Evolutionary conservation across 257 asterid genomes (phyloP), one percentile per base, ranked within the genome.

Genomic region (Striga asiatica): DNA sequence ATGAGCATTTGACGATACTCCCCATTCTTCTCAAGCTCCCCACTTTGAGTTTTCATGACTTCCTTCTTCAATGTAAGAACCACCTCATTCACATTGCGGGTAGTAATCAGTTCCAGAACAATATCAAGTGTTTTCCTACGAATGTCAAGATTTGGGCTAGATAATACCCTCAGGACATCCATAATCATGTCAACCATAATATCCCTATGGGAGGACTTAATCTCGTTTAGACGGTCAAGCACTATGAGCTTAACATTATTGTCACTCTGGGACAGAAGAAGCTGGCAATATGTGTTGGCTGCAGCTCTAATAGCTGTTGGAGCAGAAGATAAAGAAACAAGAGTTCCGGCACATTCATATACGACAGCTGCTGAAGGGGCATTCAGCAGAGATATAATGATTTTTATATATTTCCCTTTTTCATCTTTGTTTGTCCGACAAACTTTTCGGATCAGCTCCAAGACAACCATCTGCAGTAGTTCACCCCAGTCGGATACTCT

Each of bases 1-100:
- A 89, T 89, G 72, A 89, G 95, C 92, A 89, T 80, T 63, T 89
- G 97, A 10, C 97, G 92, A 54, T 85, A 89, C 64, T 89, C 97
- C 3, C 89, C 95, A 29, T 83, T 85, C 81, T 89, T 89, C 79
- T 89, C 97, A 58, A 81, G 82, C 71, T 89, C 97, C 66, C 87
- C 89, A 11, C 84, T 70, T 72, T 89, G 97, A 57, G 97, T 89
- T 76, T 89, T 89, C 82, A 89, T 74, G 48, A 89, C 95, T 79
- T 89, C 97, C 78, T 89, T 89, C 81, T 89, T 89, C 68, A 89
- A 66, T 35, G 92, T 82, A 51, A 78, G 94, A 73, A 89, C 94
- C 55, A 85, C 94, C 79, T 89, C 97, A 39, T 76, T 89, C 54
- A 89, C 89, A 68, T 85, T 85, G 51, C 92, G 71, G 54, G 95